Percentiles rank a stretch among this genome's conserved stretches.
Conservation (phyloP, 2,329 filamentous ascomycete species). For the Stachybotrys chartarum region DNA sequence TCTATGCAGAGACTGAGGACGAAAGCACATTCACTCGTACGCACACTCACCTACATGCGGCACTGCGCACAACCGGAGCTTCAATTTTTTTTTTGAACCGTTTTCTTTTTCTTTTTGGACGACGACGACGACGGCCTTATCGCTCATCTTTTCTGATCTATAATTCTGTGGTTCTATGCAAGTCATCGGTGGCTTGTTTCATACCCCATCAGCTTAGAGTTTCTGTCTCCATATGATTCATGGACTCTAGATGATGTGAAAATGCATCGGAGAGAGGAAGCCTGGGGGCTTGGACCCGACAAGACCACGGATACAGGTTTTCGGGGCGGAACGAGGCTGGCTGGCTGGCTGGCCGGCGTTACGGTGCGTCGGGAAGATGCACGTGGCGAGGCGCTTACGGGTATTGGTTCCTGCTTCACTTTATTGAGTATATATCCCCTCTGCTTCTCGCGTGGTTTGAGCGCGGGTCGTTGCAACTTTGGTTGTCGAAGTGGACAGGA, state of each 20-base stretch:
- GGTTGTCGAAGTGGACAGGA: conserved; percentile 5
- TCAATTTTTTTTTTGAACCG: neutral
- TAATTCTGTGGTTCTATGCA: conserved; percentile 3
- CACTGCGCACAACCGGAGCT: neutral
- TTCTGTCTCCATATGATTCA: conserved; percentile 19
- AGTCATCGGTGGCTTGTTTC: conserved; percentile 18
- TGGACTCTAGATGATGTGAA: conserved; percentile 20
- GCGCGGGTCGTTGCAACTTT: conserved; percentile 16
- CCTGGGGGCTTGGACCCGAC: conserved; percentile 13
- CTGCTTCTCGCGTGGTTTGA: neutral
- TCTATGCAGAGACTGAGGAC: conserved; percentile 5
- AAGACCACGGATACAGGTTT: neutral
- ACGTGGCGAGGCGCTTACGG: conserved; percentile 16
- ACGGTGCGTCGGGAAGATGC: conserved; percentile 9
- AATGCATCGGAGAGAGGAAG: conserved; percentile 11
- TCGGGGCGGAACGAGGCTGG: conserved; percentile 15
- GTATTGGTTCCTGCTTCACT: conserved; percentile 13
- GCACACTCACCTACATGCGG: conserved; percentile 5
- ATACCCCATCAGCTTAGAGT: conserved; percentile 21
- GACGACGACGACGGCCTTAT: conserved; percentile 5
- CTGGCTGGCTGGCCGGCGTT: conserved; percentile 8
- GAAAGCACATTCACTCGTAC: conserved; percentile 12
- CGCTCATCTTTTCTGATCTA: conserved; percentile 9
- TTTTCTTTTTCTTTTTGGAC: conserved; percentile 3
- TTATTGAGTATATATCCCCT: neutral